Evolutionary conservation across 768 basidiomycete genomes (phyloP).

Genomic region (Russula virescens): DNA sequence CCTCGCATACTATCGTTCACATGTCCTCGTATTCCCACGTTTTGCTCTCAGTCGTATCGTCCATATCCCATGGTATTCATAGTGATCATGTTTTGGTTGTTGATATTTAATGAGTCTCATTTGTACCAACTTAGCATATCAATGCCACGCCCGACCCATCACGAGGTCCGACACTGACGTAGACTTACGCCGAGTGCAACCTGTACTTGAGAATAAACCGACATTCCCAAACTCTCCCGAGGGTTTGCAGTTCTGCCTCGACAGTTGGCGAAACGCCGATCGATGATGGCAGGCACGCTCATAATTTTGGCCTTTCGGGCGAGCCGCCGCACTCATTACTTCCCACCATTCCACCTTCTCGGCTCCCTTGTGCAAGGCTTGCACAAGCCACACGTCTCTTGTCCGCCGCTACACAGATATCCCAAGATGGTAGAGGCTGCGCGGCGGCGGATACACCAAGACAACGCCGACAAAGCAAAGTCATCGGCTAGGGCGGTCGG

Average conservation of each 20-base stretch:
- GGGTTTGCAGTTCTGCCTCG: background rate
- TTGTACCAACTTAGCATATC: background rate
- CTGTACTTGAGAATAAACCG: background rate
- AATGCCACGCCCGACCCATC: conserved; percentile 1
- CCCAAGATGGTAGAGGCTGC: background rate
- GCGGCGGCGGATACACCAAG: conserved; percentile 11
- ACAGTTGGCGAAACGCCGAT: background rate
- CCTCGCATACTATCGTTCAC: background rate
- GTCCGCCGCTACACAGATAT: background rate
- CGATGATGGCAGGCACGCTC: conserved; percentile 11
- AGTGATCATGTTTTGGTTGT: conserved; percentile 6
- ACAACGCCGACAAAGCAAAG: conserved; percentile 6
- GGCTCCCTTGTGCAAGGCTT: background rate
- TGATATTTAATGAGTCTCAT: conserved; percentile 11
- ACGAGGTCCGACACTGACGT: background rate
- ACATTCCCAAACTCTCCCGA: background rate
- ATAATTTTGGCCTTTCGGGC: background rate
- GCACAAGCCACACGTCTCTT: background rate
- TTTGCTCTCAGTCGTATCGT: conserved; percentile 2
- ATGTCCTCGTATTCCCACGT: conserved; percentile 1
- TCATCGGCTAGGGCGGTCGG: background rate
- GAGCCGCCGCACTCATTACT: background rate
- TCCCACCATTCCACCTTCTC: background rate
- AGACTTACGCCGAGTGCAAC: background rate
- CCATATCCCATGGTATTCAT: background rate